These are phyloP conservation scores for Magnaporthales sp. DNA, from an alignment of 2,329 filamentous ascomycete species.

Conservation along the genomic window DNA sequence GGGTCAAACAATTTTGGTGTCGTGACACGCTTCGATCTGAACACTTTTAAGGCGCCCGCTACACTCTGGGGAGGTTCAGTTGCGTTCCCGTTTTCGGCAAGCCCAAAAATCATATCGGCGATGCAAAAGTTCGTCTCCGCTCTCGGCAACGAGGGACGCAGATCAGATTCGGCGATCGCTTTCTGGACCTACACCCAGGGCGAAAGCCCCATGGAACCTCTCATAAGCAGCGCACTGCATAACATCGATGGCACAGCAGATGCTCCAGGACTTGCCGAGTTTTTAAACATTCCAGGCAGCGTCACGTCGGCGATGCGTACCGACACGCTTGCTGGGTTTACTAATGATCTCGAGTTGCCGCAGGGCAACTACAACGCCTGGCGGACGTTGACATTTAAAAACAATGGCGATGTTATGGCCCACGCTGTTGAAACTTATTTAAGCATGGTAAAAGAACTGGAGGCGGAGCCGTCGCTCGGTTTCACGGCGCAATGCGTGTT, in stretches of 20 bases:
- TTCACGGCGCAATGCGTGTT: slow-evolving; percentile 16
- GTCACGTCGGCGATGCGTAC: slow-evolving; percentile 10
- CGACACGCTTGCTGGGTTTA: slow-evolving; percentile 14
- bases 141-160: slow-evolving; percentile 7
- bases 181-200: slow-evolving; percentile 13
- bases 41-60: slow-evolving; percentile 7
- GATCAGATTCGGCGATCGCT: slow-evolving; percentile 9
- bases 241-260: slow-evolving; percentile 11
- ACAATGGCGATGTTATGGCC: slow-evolving; percentile 24
- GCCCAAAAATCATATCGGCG: slow-evolving; percentile 8
- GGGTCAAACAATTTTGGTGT: slow-evolving; percentile 35
- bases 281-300: slow-evolving; percentile 12
- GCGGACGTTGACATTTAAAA: slow-evolving; percentile 26
- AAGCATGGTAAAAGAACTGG: neutral
- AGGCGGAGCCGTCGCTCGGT: slow-evolving; percentile 14
- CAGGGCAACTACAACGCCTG: slow-evolving; percentile 18
- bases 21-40: slow-evolving; percentile 16
- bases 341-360: slow-evolving; percentile 11
- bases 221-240: slow-evolving; percentile 9
- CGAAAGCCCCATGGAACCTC: slow-evolving; percentile 7
- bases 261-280: slow-evolving; percentile 12
- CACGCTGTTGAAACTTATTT: slow-evolving; percentile 22
- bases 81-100: slow-evolving; percentile 6
- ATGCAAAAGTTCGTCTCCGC: slow-evolving; percentile 11
- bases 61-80: slow-evolving; percentile 16